These are phyloP conservation scores for Venturia aucupariae DNA, from an alignment of 2,329 filamentous ascomycete species.

Conservation along the genomic window DNA sequence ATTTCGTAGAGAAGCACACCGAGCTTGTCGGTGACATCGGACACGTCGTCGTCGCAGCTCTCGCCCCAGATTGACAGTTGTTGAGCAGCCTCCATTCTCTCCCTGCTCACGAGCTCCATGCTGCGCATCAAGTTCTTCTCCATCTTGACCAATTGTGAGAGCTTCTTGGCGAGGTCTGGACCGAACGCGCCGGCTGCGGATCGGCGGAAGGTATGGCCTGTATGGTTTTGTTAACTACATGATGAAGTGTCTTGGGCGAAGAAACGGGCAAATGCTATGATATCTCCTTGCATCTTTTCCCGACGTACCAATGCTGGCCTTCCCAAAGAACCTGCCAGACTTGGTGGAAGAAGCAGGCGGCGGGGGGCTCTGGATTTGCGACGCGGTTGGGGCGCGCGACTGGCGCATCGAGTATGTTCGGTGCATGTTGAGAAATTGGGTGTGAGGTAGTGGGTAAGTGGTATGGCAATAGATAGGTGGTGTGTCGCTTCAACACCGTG, in stretches of 20 bases:
- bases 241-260: neutral
- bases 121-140: conserved; percentile 99
- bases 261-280: neutral
- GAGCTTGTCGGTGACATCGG: conserved; percentile 97
- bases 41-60: conserved; percentile 90
- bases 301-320: conserved; percentile 69
- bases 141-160: conserved; percentile 98
- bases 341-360: conserved; percentile 90
- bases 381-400: conserved; percentile 89
- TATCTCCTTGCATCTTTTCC: neutral
- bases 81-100: conserved; percentile 98
- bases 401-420: conserved; percentile 85
- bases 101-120: conserved; percentile 86
- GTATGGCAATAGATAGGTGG: neutral
- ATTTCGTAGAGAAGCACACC: conserved; percentile 97
- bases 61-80: conserved; percentile 99
- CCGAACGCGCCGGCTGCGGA: conserved; percentile 69
- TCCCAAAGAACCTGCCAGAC: conserved; percentile 79
- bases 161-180: conserved; percentile 91
- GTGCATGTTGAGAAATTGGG: conserved; percentile 3
- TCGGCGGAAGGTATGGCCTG: conserved; percentile 62
- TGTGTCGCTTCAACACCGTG: neutral
- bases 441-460: neutral
- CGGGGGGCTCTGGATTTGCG: conserved; percentile 82
- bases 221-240: neutral